Evolutionary conservation across 306 rosid species (phyloP).

Genomic region (Geum urbanum): DNA sequence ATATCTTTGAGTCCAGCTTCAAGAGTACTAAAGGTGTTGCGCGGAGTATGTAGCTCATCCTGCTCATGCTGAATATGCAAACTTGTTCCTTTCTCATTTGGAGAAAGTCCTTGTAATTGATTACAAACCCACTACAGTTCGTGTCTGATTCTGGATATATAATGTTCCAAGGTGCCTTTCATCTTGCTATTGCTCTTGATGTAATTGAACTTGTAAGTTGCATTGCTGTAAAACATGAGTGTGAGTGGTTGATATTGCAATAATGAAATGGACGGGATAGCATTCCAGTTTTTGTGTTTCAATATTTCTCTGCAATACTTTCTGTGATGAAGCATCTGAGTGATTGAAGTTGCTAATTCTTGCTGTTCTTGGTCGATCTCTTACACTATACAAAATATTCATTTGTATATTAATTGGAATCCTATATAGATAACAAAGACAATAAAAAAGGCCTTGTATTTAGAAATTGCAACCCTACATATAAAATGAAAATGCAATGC

Average conservation of each 20-base stretch:
- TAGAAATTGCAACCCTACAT: not conserved
- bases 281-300: not conserved
- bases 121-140: slow-evolving; percentile 55
- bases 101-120: slow-evolving; percentile 63
- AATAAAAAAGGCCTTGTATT: not conserved
- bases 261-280: slow-evolving; percentile 7
- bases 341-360: not conserved
- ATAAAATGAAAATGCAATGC: too few relatives aligned
- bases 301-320: not conserved
- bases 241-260: not conserved
- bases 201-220: not conserved
- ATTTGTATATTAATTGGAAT: not conserved
- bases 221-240: too few relatives aligned
- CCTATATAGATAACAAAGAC: not conserved
- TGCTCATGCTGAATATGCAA: slow-evolving; percentile 65
- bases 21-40: slow-evolving; percentile 72
- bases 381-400: not conserved
- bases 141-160: slow-evolving; percentile 22
- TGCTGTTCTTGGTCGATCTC: not conserved
- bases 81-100: slow-evolving; percentile 36
- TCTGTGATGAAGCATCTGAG: not conserved
- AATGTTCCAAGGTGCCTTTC: not conserved
- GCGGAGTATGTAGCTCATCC: slow-evolving; percentile 73
- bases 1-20: slow-evolving; percentile 77
- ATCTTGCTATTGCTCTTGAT: slow-evolving; percentile 4